A percentile compares a stretch with the other conserved stretches of the same genome.
These are phyloP conservation scores for slime mould (Dictyostelium discoideum) DNA, from an alignment of 78 protist species.

Conservation along the genomic window DNA sequence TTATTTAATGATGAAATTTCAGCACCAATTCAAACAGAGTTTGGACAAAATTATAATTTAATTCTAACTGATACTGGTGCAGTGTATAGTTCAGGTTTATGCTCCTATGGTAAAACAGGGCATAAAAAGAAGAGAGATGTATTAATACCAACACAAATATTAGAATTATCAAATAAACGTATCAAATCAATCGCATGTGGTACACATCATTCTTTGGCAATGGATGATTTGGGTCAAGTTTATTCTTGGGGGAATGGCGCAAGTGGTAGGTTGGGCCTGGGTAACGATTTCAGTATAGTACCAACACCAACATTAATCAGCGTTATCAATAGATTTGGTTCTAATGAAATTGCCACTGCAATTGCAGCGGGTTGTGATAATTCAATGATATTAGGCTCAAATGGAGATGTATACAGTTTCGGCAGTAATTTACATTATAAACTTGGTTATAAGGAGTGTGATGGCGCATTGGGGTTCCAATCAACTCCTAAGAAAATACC, in stretches of 20 bases:
- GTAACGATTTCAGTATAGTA: not conserved
- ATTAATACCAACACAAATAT: conserved; percentile 23
- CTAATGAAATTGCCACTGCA: not conserved
- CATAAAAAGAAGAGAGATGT: conserved; percentile 22
- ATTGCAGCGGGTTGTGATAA: conserved; percentile 16
- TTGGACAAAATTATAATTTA: conserved; percentile 43
- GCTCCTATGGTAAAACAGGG: conserved; percentile 40
- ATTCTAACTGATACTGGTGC: conserved; percentile 58
- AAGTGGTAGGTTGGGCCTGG: conserved; percentile 36
- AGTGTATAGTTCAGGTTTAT: conserved; percentile 40
- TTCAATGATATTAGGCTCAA: not conserved
- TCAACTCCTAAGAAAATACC: not conserved
- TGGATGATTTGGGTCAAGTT: conserved; percentile 5
- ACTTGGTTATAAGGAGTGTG: not conserved
- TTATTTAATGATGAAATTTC: conserved; percentile 26
- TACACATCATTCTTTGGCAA: conserved; percentile 21
- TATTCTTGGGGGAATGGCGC: conserved; percentile 23
- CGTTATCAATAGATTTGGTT: not conserved
- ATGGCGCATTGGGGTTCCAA: conserved; percentile 21
- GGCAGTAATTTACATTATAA: conserved; percentile 10
- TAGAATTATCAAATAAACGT: conserved; percentile 6
- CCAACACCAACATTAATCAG: not conserved
- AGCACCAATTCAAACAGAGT: conserved; percentile 12
- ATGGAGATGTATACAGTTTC: conserved; percentile 46
- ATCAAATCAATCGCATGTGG: conserved; percentile 58